Evolutionary conservation across 192 early-diverging fungal species (phyloP), one percentile per base, ranked within the genome.

Genomic region (Gryganskiella cystojenkinii): DNA sequence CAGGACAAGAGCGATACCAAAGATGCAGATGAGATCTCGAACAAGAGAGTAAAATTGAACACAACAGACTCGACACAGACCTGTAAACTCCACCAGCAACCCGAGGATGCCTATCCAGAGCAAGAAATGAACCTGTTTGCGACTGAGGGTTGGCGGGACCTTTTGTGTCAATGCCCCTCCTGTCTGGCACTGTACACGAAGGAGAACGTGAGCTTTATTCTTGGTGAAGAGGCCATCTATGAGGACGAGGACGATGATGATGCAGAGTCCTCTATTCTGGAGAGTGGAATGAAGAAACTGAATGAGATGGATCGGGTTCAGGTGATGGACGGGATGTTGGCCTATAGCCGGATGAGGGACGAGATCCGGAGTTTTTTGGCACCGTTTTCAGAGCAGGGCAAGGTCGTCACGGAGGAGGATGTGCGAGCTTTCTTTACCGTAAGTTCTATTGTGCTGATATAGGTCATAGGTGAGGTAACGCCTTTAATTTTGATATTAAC

Each of bases 171-270:
- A 22, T 95, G 94, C 63, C 15, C 60, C n/a, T 82, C 83, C 58
- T 93, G 91, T 53, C 81, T 80, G 63, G 54, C 71, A 19, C 43
- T 82, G 45, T 87, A 89, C 53, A 80, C 78, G 15, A 50, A 79
- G 40, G 60, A 86, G 42, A 52, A 73, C 1, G 75, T 92, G 8
- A 50, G 64, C n/a, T 92, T 85, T 42, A 66, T 93, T 20, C 22
- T 91, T 27, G 70, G 80, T 20, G 88, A 86, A 22, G 93, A 96
- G 53, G 83, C 83, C 2, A 80, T 91, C 2, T 88, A 88, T 61
- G 92, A 93, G 64, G 93, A 93, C 22, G 92, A 93, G 52, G 86
- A 90, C n/a, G 95, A 98, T 71, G 88, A 91, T 19, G 84, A 87
- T 25, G 83, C 81, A 25, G 83, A 80, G 46, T 88, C 83, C 58